phyloP scores from a whole-genome alignment of 139 green algal species.

The Picochlorum sp. region DNA sequence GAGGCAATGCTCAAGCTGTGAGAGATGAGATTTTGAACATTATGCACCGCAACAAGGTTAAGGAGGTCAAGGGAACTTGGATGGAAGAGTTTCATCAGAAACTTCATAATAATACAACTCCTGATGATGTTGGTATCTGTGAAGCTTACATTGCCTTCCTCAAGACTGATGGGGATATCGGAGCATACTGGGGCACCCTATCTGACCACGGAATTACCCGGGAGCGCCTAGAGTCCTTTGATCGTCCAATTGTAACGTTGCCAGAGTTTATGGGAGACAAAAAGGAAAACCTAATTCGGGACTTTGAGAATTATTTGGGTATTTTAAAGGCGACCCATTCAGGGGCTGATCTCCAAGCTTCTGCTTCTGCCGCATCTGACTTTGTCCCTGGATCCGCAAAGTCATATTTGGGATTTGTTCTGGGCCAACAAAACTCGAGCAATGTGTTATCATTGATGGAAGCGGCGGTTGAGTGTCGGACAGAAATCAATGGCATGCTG shows the following conservation, averaged over 20 bases:
- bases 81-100: constrained; percentile 98
- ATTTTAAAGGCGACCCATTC: constrained; percentile 82
- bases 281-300: constrained; percentile 70
- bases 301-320: constrained; percentile 90
- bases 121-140: constrained; percentile 98
- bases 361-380: constrained; percentile 33
- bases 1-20: constrained; percentile 91
- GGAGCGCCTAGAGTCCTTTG: constrained; percentile 84
- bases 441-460: constrained; percentile 76
- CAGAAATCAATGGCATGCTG: constrained; percentile 61
- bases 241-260: constrained; percentile 78
- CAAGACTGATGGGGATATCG: constrained; percentile 61
- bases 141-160: constrained; percentile 92
- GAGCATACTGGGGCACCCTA: constrained; percentile 82
- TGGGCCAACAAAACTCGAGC: constrained; percentile 46
- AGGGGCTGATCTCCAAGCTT: constrained; percentile 68
- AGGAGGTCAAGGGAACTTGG: constrained; percentile 74
- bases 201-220: constrained; percentile 73
- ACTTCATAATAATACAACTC: constrained; percentile 87
- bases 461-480: constrained; percentile 81
- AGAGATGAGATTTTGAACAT: constrained; percentile 98
- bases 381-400: constrained; percentile 52
- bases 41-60: constrained; percentile 92
- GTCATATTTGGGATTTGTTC: constrained; percentile 75
- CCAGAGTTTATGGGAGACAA: constrained; percentile 79